These are phyloP conservation scores for Porphyrellus cyaneotinctus DNA, from an alignment of 768 basidiomycete species.

Conservation along the genomic window DNA sequence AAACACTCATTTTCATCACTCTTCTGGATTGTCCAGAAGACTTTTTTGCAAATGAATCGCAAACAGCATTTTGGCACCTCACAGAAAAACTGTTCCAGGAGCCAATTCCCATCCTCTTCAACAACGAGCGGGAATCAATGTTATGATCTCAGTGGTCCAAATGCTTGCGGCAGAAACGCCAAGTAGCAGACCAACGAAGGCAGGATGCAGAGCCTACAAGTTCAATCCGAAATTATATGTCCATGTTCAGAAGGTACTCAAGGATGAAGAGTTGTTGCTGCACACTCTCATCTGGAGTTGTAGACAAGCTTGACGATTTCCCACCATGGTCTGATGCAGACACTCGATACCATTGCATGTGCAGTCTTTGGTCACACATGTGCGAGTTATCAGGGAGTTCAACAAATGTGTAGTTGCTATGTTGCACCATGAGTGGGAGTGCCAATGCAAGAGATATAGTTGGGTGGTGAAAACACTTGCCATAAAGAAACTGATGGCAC, in stretches of 20 bases:
- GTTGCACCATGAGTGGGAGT: slow-evolving; percentile 6
- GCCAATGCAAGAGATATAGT: neutral
- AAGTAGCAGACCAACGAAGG: neutral
- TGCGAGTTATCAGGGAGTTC: neutral
- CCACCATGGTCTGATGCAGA: neutral
- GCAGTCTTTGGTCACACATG: slow-evolving; percentile 1
- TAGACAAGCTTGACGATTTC: slow-evolving; percentile 1
- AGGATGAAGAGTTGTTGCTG: neutral
- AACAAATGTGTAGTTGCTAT: neutral
- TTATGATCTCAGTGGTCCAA: too few relatives aligned
- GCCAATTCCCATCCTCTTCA: neutral
- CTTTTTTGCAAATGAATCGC: slow-evolving; percentile 2
- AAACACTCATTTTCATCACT: neutral
- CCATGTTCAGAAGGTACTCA: neutral
- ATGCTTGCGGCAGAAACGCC: neutral
- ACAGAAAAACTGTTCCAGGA: neutral
- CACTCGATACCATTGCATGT: slow-evolving; percentile 2
- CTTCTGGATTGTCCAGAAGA: slow-evolving; percentile 1
- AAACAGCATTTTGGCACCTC: neutral
- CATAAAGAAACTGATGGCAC: neutral
- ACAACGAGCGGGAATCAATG: too few relatives aligned
- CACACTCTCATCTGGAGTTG: slow-evolving; percentile 2
- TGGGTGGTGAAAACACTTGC: neutral
- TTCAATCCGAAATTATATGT: neutral
- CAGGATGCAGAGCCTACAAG: neutral